These are phyloP conservation scores for Pterulicium gracile DNA, from an alignment of 1,284 basidiomycete genomes.

Conservation along the genomic window DNA sequence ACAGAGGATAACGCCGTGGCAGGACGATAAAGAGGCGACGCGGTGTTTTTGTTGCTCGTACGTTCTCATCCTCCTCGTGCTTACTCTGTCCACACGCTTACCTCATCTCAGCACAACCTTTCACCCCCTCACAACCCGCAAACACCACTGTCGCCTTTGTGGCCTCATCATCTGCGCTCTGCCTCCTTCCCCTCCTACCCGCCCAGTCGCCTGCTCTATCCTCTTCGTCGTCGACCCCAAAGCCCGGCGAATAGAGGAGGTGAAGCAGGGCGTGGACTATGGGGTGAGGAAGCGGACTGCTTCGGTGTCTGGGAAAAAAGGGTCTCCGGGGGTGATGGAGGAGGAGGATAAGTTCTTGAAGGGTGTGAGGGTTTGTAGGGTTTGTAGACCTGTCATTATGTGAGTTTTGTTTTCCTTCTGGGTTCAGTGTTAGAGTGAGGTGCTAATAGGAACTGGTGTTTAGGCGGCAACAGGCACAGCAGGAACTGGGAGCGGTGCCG, in stretches of 20 bases:
- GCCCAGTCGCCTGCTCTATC: conserved; percentile 61
- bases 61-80: conserved; percentile 19
- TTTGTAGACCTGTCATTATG: conserved; percentile 73
- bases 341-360: conserved; percentile 70
- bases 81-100: conserved; percentile 1
- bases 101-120: conserved; percentile 56
- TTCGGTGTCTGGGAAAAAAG: conserved; percentile 18
- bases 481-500: conserved; percentile 55
- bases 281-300: conserved; percentile 47
- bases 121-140: conserved; percentile 83
- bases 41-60: conserved; percentile 83
- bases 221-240: conserved; percentile 73
- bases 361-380: conserved; percentile 75
- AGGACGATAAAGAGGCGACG: conserved; percentile 68
- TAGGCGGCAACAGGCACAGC: conserved; percentile 73
- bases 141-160: conserved; percentile 95
- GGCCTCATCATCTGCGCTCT: conserved; percentile 89
- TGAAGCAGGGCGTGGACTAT: conserved; percentile 82
- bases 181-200: conserved; percentile 65
- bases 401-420: conserved; percentile 27
- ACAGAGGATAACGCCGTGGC: conserved; percentile 92
- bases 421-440: neutral
- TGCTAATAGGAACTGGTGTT: conserved; percentile 4
- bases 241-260: conserved; percentile 71
- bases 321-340: conserved; percentile 27